Evolutionary conservation across 2,329 filamentous ascomycete genomes (phyloP), one percentile per base, ranked within the genome.

Genomic region (Verticillium nubilum): DNA sequence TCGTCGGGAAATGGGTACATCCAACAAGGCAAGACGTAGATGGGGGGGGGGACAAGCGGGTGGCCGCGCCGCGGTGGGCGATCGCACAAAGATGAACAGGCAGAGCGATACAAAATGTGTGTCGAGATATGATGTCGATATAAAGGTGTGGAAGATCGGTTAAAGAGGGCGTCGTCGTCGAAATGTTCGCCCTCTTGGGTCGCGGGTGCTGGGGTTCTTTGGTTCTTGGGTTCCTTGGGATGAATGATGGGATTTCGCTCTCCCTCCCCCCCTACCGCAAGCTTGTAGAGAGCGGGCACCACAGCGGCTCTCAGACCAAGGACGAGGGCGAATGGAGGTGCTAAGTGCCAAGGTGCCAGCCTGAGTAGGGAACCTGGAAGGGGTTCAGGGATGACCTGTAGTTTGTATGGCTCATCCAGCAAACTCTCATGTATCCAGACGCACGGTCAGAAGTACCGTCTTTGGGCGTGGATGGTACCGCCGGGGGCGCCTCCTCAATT

Each of bases 401-500:
- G 17, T n/a, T 47, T 47, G 42, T n/a, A 19, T 47, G 42, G 7
- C 19, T 10, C 7, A 19, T 7, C 42, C 42, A 47, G 42, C 42
- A 23, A n/a, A 23, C 6, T 9, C 17, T 5, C 2, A 47, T 23
- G 42, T 47, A 47, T 19, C 42, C 19, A 23, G n/a, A 23, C 17
- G 42, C 42, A 23, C 42, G 42, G 42, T 9, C n/a, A 1, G 42
- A 47, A n/a, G 42, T 47, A 47, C 42, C 42, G 42, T 5, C n/a
- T 23, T 47, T 47, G 42, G 42, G 42, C 42, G 42, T 19, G 42
- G 42, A 47, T n/a, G 42, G 42, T 37, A 12, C 42, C 42, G 42
- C 42, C 57, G 28, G 35, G 55, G 33, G 60, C 42, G 59, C 54
- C 61, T 61, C 57, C 42, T 35, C 35, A 55, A 53, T 55, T 52